Evolutionary conservation across 2,329 filamentous ascomycete genomes (phyloP).

Genomic region (Penicillium occitanis): DNA sequence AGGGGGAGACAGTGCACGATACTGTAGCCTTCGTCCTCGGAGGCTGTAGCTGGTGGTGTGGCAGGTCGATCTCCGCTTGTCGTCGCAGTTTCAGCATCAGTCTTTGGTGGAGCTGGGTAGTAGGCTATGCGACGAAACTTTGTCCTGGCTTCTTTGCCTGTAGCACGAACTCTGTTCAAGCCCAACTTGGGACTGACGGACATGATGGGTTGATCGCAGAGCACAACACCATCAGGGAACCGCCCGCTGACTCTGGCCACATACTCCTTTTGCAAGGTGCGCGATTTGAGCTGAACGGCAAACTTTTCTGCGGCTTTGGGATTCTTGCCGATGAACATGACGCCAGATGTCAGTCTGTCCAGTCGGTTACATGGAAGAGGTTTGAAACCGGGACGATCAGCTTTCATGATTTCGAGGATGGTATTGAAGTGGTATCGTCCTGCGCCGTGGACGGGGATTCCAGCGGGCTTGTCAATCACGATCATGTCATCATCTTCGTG

Average conservation of each 20-base stretch:
- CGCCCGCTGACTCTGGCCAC: constrained; percentile 85
- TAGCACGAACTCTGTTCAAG: constrained; percentile 89
- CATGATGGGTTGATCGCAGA: constrained; percentile 91
- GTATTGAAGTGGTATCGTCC: constrained; percentile 96
- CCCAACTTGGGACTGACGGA: constrained; percentile 94
- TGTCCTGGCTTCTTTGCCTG: constrained; percentile 83
- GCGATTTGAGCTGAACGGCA: constrained; percentile 70
- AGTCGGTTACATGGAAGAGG: constrained; percentile 84
- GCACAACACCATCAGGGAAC: constrained; percentile 86
- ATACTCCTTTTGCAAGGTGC: constrained; percentile 93
- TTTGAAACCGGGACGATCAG: constrained; percentile 64
- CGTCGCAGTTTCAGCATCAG: constrained; percentile 26
- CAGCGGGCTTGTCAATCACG: constrained; percentile 94
- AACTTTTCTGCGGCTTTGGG: constrained; percentile 75
- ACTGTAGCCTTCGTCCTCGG: constrained; percentile 72
- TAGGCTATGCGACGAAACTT: constrained; percentile 93
- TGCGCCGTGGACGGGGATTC: constrained; percentile 91
- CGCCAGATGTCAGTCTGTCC: constrained; percentile 87
- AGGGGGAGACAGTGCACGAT: constrained; percentile 92
- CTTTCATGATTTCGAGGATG: constrained; percentile 86
- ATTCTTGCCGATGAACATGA: constrained; percentile 97
- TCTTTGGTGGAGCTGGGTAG: constrained; percentile 63
- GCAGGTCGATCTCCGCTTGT: constrained; percentile 28
- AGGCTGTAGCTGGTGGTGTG: constrained; percentile 37
- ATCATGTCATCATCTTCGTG: constrained; percentile 92